Base-by-base conservation (phyloP, 768 basidiomycete species). In the Rhodocollybia butyracea region DNA sequence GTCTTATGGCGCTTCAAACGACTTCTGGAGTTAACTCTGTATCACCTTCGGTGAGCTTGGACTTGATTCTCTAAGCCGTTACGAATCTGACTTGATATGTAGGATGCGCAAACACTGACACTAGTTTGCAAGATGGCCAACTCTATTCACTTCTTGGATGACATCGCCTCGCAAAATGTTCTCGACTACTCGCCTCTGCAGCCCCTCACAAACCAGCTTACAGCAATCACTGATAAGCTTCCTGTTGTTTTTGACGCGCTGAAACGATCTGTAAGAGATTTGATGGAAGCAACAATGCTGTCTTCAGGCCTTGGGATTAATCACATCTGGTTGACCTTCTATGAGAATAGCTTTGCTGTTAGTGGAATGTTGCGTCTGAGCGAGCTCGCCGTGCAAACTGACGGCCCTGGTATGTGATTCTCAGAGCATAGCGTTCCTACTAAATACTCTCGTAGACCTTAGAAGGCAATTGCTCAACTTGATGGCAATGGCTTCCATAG, bases 261-360 rank as follows among this genome's bases (percentile, higher is more conserved):
- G 29, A 61, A 60, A 8, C 46, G 51, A n/a, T 61, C 67, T 26
- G 71, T 72, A 5, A 55, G 70, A 30, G 61, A 63, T 5, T 71
- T 95, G 3, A 72, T 76, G 34, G 68, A 75, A 4, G 63, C 73
- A 3, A 73, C 89, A 15, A 80, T 80, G 2, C 77, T 85, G 15
- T 82, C 83, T 6, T 79, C 82, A n/a, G 94, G 95, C 3, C 74
- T 83, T 24, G 89, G 87, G 22, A 72, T 94, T 66, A 70, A 79
- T 19, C 76, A 85, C 21, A 81, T 96, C 32, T 96, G 93, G 93
- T 72, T 76, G 12, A 67, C 65, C 5, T 67, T 85, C 53, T 76
- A 69, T 27, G 41, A 67, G 22, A 67, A 68, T 15, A 51, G 60
- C 17, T 47, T 65, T 7, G n/a, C 55, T 15, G 46, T 60, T 12